Percentiles rank a stretch among this genome's conserved stretches.
Evolutionary conservation across 176 grass and related monocot species (phyloP).

Genomic region (Oryza punctata): DNA sequence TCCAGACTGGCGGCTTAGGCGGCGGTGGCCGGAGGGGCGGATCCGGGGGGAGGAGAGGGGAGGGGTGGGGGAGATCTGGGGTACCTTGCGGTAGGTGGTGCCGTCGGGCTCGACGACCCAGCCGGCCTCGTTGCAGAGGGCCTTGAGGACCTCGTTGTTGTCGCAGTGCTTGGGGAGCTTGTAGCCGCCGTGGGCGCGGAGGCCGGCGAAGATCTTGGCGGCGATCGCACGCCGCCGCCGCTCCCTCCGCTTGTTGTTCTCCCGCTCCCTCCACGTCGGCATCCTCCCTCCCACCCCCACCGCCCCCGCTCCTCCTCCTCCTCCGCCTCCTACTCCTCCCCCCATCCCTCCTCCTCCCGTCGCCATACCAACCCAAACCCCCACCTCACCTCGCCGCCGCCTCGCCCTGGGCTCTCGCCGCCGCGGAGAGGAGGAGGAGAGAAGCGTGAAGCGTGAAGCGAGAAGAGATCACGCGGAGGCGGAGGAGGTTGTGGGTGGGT

Average conservation of each 20-base stretch:
- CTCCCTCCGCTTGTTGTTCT: constrained; percentile 95
- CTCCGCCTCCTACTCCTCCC: background rate
- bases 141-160: constrained; percentile 95
- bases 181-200: constrained; percentile 87
- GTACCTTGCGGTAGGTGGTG: constrained; percentile 94
- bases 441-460: constrained; percentile 30
- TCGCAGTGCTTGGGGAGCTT: constrained; percentile 88
- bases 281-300: constrained; percentile 54
- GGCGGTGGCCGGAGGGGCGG: background rate
- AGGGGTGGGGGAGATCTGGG: constrained; percentile 33
- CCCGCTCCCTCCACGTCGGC: constrained; percentile 94
- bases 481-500: constrained; percentile 8
- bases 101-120: constrained; percentile 92
- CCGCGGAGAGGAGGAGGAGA: background rate
- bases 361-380: constrained; percentile 20
- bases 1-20: constrained; percentile 53
- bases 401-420: background rate
- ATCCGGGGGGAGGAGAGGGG: background rate
- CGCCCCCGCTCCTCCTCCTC: constrained; percentile 31
- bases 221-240: constrained; percentile 87
- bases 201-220: constrained; percentile 89
- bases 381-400: background rate
- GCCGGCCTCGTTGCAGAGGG: constrained; percentile 81
- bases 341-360: constrained; percentile 18
- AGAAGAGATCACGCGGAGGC: constrained; percentile 35